Conservation (phyloP, 768 basidiomycete genomes). For the Russula brevipes region DNA sequence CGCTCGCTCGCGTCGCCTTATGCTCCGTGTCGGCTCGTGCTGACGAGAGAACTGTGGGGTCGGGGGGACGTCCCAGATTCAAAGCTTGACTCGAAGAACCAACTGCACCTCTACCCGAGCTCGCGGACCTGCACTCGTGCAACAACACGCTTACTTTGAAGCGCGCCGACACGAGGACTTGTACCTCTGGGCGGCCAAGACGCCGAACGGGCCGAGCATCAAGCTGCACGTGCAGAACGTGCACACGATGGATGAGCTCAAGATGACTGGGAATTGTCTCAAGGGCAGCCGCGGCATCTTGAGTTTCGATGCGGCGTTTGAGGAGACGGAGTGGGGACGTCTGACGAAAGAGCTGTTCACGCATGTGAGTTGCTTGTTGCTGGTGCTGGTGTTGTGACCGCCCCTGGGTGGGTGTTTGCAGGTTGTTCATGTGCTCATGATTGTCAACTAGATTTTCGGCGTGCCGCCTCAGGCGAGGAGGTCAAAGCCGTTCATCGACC, state of each 20-base stretch:
- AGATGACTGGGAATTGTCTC: constrained; percentile 98
- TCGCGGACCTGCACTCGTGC: constrained; percentile 95
- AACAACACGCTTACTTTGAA: constrained; percentile 98
- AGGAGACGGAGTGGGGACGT: constrained; percentile 79
- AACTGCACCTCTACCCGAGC: constrained; percentile 88
- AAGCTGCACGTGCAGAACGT: constrained; percentile 98
- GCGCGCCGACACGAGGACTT: constrained; percentile 92
- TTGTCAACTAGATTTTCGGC: constrained; percentile 73
- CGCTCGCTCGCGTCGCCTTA: neutral
- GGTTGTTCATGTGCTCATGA: no score
- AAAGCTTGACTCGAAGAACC: constrained; percentile 95
- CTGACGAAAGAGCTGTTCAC: constrained; percentile 91
- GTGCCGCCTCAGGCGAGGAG: constrained; percentile 87
- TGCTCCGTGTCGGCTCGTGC: neutral
- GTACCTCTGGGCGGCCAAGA: constrained; percentile 94
- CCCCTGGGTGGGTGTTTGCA: no score
- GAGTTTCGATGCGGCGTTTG: constrained; percentile 88
- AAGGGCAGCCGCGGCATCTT: constrained; percentile 91
- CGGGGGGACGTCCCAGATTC: constrained; percentile 59
- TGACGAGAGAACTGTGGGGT: neutral
- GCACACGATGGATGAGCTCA: constrained; percentile 99
- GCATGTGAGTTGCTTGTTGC: constrained; percentile 51
- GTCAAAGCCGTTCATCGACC: constrained; percentile 97
- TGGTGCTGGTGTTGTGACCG: no score
- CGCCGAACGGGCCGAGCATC: constrained; percentile 95